Percentiles rank a stretch among this genome's conserved stretches.
Conservation (phyloP, 164 flowering plant genomes). For the Litsea cubeba region DNA sequence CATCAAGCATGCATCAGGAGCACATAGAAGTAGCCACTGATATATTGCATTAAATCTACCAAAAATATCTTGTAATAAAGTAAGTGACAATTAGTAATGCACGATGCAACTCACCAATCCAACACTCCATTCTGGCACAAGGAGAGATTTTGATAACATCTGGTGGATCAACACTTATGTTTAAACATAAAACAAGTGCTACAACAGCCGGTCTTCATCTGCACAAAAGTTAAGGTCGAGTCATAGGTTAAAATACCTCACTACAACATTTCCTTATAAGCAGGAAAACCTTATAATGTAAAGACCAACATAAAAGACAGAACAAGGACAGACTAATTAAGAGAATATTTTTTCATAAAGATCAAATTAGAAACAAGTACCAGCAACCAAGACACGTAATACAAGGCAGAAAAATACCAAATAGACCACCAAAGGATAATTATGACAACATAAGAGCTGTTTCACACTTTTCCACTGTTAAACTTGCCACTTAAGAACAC, state of each 20-base stretch:
- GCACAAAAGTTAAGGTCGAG: slow-evolving; percentile 33
- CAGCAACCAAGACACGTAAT: too few species aligned
- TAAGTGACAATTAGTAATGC: neutral
- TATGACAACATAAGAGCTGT: too few species aligned
- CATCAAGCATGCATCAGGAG: neutral
- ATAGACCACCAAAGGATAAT: too few species aligned
- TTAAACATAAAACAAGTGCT: slow-evolving; percentile 91
- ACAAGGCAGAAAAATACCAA: too few species aligned
- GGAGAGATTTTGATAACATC: slow-evolving; percentile 98
- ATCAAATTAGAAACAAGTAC: too few species aligned
- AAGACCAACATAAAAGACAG: neutral
- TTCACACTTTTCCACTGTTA: too few species aligned
- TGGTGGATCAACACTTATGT: slow-evolving; percentile 96
- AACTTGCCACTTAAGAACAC: too few species aligned
- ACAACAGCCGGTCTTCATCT: slow-evolving; percentile 99
- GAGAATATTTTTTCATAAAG: too few species aligned
- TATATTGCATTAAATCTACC: neutral
- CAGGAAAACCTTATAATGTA: neutral
- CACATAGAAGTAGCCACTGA: neutral
- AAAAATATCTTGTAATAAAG: neutral
- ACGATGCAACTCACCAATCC: slow-evolving; percentile 63
- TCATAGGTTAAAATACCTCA: neutral
- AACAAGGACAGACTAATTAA: too few species aligned
- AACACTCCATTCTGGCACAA: slow-evolving; percentile 98
- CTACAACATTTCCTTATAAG: neutral